Conservation (phyloP, 805 yeast species). For the Myxozyma monticola region DNA sequence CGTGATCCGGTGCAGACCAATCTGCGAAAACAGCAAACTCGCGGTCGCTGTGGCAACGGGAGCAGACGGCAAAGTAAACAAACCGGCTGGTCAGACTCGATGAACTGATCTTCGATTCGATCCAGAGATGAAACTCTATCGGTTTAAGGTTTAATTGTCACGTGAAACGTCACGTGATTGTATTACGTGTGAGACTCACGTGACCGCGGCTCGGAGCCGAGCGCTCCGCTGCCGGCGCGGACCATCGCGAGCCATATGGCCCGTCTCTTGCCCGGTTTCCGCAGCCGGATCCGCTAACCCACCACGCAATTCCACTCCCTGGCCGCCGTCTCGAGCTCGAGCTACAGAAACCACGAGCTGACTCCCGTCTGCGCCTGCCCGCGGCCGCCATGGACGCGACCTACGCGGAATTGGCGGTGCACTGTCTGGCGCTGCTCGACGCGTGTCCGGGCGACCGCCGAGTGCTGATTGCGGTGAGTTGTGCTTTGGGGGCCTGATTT, state of each 20-base stretch:
- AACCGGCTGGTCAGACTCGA: too few relatives aligned
- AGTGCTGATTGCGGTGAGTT: slow-evolving; percentile 23
- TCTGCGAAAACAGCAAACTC: too few relatives aligned
- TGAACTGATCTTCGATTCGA: too few relatives aligned
- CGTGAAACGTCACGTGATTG: too few relatives aligned
- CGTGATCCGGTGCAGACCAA: neutral
- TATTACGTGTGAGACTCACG: too few relatives aligned
- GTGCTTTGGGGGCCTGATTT: neutral
- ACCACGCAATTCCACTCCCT: neutral
- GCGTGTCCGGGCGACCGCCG: slow-evolving; percentile 17
- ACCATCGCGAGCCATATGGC: neutral
- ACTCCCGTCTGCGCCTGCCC: neutral
- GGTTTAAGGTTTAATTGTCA: too few relatives aligned
- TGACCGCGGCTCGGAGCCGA: neutral
- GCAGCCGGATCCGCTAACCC: neutral
- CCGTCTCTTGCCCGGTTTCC: neutral
- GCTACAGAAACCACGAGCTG: neutral
- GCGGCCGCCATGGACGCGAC: slow-evolving; percentile 16
- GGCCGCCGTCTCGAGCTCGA: neutral
- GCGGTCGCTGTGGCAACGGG: too few relatives aligned
- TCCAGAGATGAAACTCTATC: too few relatives aligned
- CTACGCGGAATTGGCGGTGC: slow-evolving; percentile 15
- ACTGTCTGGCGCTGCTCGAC: slow-evolving; percentile 18
- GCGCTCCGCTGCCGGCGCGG: neutral
- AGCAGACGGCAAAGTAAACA: too few relatives aligned